Evolutionary conservation across 2,329 filamentous ascomycete genomes (phyloP).

Genomic region (Ascochyta viciae-villosae): DNA sequence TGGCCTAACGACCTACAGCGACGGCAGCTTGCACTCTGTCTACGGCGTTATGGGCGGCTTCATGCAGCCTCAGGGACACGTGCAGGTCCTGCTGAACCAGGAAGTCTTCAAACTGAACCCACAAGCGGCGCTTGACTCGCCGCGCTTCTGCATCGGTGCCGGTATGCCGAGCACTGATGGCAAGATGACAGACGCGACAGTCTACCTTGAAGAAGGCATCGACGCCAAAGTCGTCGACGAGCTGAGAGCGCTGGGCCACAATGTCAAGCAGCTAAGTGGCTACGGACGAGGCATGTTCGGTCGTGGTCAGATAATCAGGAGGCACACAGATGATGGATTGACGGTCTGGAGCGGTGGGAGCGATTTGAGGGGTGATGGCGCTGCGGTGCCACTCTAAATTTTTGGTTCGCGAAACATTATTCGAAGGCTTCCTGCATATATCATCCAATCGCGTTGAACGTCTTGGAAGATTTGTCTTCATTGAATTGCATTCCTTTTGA

Average conservation of each 20-base stretch:
- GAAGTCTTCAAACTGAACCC: constrained; percentile 80
- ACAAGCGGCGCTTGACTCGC: constrained; percentile 88
- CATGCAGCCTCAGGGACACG: constrained; percentile 97
- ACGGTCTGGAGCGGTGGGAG: constrained; percentile 88
- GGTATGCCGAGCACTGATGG: constrained; percentile 68
- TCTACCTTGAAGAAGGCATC: constrained; percentile 87
- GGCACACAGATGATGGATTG: constrained; percentile 75
- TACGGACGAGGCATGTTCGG: constrained; percentile 76
- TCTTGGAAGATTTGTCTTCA: too few species aligned
- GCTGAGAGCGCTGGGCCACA: constrained; percentile 74
- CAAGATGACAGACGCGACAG: constrained; percentile 65
- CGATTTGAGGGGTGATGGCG: constrained; percentile 85
- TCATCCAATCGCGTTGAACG: too few species aligned
- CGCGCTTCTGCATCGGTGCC: constrained; percentile 85
- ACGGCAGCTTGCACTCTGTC: constrained; percentile 79
- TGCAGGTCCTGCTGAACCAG: constrained; percentile 92
- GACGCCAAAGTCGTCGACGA: constrained; percentile 70
- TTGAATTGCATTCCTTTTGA: too few species aligned
- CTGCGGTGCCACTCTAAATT: constrained; percentile 60
- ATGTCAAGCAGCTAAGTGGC: constrained; percentile 72
- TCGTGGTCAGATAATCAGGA: constrained; percentile 83
- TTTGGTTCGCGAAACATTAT: not conserved
- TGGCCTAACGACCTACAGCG: constrained; percentile 81
- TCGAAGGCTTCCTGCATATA: not conserved
- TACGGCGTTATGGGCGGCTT: constrained; percentile 98